Evolutionary conservation across 2,329 filamentous ascomycete species (phyloP).

Genomic region (Bipolaris bicolor): DNA sequence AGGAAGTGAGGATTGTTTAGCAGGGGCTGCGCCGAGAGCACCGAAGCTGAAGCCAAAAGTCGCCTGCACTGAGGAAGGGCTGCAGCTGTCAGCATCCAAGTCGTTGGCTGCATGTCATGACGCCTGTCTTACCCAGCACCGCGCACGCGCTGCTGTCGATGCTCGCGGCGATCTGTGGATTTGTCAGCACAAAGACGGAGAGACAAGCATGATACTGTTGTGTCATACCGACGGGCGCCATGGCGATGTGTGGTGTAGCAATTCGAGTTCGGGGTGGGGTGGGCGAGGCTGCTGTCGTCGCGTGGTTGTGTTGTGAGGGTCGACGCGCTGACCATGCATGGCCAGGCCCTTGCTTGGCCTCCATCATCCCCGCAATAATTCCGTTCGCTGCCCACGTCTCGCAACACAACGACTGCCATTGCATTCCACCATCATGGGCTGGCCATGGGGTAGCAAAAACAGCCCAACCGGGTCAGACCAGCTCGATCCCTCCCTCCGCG

Average conservation of each 20-base stretch:
- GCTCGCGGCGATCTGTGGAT: constrained; percentile 58
- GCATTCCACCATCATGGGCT: constrained; percentile 63
- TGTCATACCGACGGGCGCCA: constrained; percentile 44
- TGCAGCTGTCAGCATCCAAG: constrained; percentile 39
- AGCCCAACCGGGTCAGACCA: constrained; percentile 64
- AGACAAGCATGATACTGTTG: too few species aligned
- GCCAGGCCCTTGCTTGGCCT: constrained; percentile 7
- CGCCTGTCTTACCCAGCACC: constrained; percentile 59
- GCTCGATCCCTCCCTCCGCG: constrained; percentile 81
- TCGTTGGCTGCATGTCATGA: neutral
- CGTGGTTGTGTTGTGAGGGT: constrained; percentile 33
- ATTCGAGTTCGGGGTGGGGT: constrained; percentile 11
- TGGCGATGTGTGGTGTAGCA: constrained; percentile 29
- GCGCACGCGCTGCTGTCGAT: constrained; percentile 63
- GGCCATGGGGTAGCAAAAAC: constrained; percentile 62
- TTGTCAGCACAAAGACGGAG: constrained; percentile 8
- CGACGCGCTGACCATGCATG: constrained; percentile 24
- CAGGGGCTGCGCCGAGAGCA: constrained; percentile 25
- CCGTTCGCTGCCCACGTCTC: constrained; percentile 6
- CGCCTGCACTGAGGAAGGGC: constrained; percentile 55
- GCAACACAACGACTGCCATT: constrained; percentile 2
- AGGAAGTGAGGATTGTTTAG: constrained; percentile 38
- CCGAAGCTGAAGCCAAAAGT: constrained; percentile 56
- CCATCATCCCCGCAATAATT: constrained; percentile 23
- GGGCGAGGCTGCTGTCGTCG: constrained; percentile 13